Percentiles rank a stretch among this genome's conserved stretches.
Evolutionary conservation across 805 yeast species (phyloP).

Genomic region (Candida broadrunensis): DNA sequence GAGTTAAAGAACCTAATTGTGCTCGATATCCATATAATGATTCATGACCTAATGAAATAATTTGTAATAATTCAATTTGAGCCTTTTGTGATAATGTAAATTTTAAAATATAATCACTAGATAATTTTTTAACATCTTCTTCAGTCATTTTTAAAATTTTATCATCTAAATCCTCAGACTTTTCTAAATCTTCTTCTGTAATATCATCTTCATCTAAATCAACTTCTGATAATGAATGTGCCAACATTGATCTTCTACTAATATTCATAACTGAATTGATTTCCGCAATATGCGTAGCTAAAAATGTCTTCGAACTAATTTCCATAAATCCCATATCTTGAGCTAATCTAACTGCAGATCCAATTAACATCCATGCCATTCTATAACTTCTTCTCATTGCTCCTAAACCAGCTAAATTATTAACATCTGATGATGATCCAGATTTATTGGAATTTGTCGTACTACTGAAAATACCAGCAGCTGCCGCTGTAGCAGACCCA

Average conservation of each 20-base stretch:
- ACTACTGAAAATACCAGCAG: background rate
- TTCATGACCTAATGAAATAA: constrained; percentile 80
- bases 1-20: constrained; percentile 48
- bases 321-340: constrained; percentile 84
- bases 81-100: constrained; percentile 71
- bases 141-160: constrained; percentile 29
- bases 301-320: constrained; percentile 64
- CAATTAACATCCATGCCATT: constrained; percentile 92
- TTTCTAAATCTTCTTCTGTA: constrained; percentile 27
- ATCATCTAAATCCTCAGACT: constrained; percentile 23
- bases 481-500: background rate
- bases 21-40: constrained; percentile 70
- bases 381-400: constrained; percentile 85
- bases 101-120: constrained; percentile 32
- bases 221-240: constrained; percentile 67
- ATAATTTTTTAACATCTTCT: constrained; percentile 25
- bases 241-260: constrained; percentile 74
- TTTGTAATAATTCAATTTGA: constrained; percentile 72
- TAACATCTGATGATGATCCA: constrained; percentile 25
- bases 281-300: constrained; percentile 85
- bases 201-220: constrained; percentile 48
- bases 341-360: constrained; percentile 81
- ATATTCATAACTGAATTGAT: constrained; percentile 78
- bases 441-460: constrained; percentile 2
- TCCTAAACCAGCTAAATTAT: constrained; percentile 66